Evolutionary conservation across 495 filamentous ascomycete genomes (phyloP).

Genomic region (Aeminium ludgeri): DNA sequence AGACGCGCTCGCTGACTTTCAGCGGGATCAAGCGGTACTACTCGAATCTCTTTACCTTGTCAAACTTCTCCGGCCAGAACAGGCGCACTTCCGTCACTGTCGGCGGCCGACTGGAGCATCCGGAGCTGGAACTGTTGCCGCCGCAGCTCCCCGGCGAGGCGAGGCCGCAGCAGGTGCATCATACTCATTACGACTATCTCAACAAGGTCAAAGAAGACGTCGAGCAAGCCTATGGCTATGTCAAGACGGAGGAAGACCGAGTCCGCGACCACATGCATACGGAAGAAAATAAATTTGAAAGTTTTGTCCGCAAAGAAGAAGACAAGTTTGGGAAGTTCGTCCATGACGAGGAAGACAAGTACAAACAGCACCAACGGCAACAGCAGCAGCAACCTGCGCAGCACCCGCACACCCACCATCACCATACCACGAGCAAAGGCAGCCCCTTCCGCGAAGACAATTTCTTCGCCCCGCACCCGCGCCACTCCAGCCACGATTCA

Average conservation of each 20-base stretch:
- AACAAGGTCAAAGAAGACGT: constrained; percentile 7
- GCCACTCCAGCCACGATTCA: not conserved
- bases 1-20: constrained; percentile 13
- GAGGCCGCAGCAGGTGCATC: constrained; percentile 5
- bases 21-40: constrained; percentile 10
- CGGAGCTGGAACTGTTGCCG: constrained; percentile 19
- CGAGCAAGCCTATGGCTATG: constrained; percentile 1
- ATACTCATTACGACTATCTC: not conserved
- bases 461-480: constrained; percentile 1
- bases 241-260: constrained; percentile 1
- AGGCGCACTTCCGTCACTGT: constrained; percentile 13
- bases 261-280: not conserved
- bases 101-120: constrained; percentile 16
- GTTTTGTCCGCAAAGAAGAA: constrained; percentile 1
- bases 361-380: not conserved
- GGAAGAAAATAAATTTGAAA: constrained; percentile 1
- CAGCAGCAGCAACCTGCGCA: not conserved
- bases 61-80: constrained; percentile 3
- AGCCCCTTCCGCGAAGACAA: constrained; percentile 2
- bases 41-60: constrained; percentile 9
- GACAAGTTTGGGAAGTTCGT: constrained; percentile 1
- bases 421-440: not conserved
- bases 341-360: not conserved
- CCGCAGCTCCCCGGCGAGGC: constrained; percentile 5
- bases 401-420: too few species aligned